Evolutionary conservation across 2,329 filamentous ascomycete species (phyloP).

Genomic region (Ophiostoma pallidulum): DNA sequence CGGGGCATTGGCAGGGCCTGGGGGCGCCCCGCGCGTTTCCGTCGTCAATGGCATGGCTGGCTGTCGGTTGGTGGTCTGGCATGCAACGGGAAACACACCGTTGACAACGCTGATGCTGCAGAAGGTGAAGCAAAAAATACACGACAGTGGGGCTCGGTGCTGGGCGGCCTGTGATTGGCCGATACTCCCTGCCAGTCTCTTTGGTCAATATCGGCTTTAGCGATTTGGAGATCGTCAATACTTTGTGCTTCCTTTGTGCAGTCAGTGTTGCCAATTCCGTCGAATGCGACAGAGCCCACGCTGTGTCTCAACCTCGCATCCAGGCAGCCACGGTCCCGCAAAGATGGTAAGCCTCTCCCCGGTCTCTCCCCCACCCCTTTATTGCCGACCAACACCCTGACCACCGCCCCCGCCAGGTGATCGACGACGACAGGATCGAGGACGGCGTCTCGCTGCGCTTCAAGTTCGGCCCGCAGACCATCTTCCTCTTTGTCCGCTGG

Average conservation of each 20-base stretch:
- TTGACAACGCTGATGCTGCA: background rate
- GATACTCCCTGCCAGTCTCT: background rate
- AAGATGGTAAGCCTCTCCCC: slow-evolving; percentile 15
- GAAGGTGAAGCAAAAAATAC: background rate
- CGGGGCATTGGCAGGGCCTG: too few species aligned
- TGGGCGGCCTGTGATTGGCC: background rate
- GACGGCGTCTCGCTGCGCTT: slow-evolving; percentile 58
- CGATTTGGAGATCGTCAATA: background rate
- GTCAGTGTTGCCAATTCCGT: too few species aligned
- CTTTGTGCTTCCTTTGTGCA: too few species aligned
- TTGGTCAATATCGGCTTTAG: background rate
- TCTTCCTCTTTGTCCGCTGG: slow-evolving; percentile 57
- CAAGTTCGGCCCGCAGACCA: slow-evolving; percentile 62
- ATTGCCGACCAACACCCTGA: too few species aligned
- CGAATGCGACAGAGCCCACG: too few species aligned
- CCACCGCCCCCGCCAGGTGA: too few species aligned
- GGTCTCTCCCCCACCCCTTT: background rate
- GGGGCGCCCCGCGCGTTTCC: too few species aligned
- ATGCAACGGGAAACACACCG: too few species aligned
- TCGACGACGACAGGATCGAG: too few species aligned
- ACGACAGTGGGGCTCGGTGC: too few species aligned
- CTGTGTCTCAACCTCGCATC: background rate
- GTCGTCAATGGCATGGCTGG: too few species aligned
- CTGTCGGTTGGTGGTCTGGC: background rate
- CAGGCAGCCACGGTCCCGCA: background rate